These are phyloP conservation scores for Boletus sp. DNA, from an alignment of 768 basidiomycete genomes.

Conservation along the genomic window DNA sequence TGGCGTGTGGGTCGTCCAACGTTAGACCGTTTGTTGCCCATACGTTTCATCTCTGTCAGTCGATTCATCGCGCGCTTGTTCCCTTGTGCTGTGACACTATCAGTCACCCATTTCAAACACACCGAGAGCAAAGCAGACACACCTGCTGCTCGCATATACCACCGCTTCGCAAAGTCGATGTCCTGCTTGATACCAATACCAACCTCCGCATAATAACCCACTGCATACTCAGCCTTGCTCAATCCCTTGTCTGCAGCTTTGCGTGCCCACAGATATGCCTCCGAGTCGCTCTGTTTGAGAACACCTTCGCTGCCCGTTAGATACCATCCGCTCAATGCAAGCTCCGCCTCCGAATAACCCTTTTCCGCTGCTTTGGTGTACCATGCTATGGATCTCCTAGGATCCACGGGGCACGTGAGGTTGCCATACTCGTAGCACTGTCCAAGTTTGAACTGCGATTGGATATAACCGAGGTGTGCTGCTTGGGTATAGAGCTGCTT, in stretches of 20 bases:
- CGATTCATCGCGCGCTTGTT: slow-evolving; percentile 97
- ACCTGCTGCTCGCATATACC: slow-evolving; percentile 99
- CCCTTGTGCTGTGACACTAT: slow-evolving; percentile 72
- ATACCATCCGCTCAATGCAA: slow-evolving; percentile 98
- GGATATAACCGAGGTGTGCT: slow-evolving; percentile 89
- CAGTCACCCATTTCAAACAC: background rate
- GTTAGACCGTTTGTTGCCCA: slow-evolving; percentile 74
- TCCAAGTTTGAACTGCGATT: slow-evolving; percentile 93
- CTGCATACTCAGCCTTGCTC: slow-evolving; percentile 97
- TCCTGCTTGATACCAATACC: slow-evolving; percentile 98
- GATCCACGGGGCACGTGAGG: slow-evolving; percentile 88
- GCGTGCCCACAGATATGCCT: slow-evolving; percentile 98
- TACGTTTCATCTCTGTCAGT: slow-evolving; percentile 91
- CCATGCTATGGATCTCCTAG: slow-evolving; percentile 94
- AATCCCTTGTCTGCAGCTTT: slow-evolving; percentile 95
- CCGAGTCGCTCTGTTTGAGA: slow-evolving; percentile 94
- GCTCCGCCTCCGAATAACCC: slow-evolving; percentile 90
- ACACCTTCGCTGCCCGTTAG: slow-evolving; percentile 93
- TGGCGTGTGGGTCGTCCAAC: slow-evolving; percentile 86
- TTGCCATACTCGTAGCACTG: slow-evolving; percentile 92
- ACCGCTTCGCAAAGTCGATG: slow-evolving; percentile 90
- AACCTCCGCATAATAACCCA: slow-evolving; percentile 96
- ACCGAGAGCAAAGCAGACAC: slow-evolving; percentile 26
- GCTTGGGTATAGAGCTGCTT: slow-evolving; percentile 86
- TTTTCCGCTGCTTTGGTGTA: slow-evolving; percentile 98